Evolutionary conservation across 139 green algal species (phyloP), one percentile per base, ranked within the genome.

Genomic region (Auxenochlorella pyrenoidosa): DNA sequence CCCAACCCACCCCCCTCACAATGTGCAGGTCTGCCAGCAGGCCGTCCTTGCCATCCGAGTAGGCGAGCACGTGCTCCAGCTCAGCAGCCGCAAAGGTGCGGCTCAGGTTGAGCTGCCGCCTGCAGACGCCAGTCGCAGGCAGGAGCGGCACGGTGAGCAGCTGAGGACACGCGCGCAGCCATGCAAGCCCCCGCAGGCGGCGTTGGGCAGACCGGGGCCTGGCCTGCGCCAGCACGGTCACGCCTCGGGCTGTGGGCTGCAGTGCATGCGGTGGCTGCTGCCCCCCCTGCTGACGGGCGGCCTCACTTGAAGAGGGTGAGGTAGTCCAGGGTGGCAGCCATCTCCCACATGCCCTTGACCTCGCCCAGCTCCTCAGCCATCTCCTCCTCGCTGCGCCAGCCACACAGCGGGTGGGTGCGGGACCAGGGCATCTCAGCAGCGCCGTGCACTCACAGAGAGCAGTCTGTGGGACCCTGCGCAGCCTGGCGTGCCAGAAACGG

Each of bases 1-100:
- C 70, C 70, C 34, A 0, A 19, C 2, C 47, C n/a, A n/a, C n/a
- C 47, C 47, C 1, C 44, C 79, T 83, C 54, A 91, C 88, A 58
- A 89, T 87, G 70, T 93, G 90, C 24, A 93, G 36, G 59, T 90
- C 82, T 4, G 90, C 90, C 72, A 93, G 83, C 63, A 93, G 73
- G 15, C 90, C 90, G 19, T 71, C 82, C 44, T 87, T 60, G 44
- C 89, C 90, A 6, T 79, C 38, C 16, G 71, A 82, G 44, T 71
- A 81, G 10, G 90, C 80, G 47, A 93, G 63, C 26, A 86, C 85
- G 24, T 80, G 71, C 87, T 93, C 90, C 88, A 93, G 88, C 71
- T 93, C 90, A 30, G 82, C 65, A 5, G 85, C 73, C 0, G 15
- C 40, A 26, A 91, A 83, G 28, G 86, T n/a, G 63, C 83, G 78